Conservation (phyloP, 2,329 filamentous ascomycete genomes). For the Lachnellula hyalina region DNA sequence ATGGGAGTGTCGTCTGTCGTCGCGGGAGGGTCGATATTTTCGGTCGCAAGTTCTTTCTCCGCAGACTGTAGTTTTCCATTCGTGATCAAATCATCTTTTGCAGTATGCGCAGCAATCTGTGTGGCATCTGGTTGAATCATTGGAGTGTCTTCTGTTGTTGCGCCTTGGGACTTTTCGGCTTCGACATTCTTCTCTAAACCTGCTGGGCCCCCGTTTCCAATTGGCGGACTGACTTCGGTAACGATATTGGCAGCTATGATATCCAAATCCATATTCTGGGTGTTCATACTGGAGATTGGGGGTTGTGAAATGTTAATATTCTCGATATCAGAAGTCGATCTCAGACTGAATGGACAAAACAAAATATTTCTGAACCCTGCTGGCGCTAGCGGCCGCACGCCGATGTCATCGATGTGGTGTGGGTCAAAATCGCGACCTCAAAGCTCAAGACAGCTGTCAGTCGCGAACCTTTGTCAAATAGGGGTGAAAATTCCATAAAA, state of each 20-base stretch:
- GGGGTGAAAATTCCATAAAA: conserved; percentile 22
- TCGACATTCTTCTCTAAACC: neutral
- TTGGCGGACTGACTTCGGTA: neutral
- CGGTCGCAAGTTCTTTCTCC: neutral
- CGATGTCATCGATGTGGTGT: conserved; percentile 9
- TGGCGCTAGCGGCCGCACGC: conserved; percentile 4
- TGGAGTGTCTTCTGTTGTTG: no score
- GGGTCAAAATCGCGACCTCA: neutral
- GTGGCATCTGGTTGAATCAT: no score
- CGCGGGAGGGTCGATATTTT: neutral
- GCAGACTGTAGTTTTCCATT: no score
- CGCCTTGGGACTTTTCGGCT: neutral
- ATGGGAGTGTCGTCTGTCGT: neutral
- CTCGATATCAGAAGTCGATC: neutral
- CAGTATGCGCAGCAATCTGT: no score
- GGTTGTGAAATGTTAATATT: neutral
- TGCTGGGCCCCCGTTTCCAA: conserved; percentile 1
- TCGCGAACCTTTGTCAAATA: neutral
- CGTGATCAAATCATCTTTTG: no score
- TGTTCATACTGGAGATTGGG: conserved; percentile 13
- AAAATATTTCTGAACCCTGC: conserved; percentile 5
- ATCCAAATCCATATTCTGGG: conserved; percentile 15
- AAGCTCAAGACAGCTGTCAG: neutral
- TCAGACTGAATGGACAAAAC: neutral
- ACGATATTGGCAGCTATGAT: conserved; percentile 5